Evolutionary conservation across 1,139 yeast genomes (phyloP).

Genomic region (Kurtzmaniella natalensis): DNA sequence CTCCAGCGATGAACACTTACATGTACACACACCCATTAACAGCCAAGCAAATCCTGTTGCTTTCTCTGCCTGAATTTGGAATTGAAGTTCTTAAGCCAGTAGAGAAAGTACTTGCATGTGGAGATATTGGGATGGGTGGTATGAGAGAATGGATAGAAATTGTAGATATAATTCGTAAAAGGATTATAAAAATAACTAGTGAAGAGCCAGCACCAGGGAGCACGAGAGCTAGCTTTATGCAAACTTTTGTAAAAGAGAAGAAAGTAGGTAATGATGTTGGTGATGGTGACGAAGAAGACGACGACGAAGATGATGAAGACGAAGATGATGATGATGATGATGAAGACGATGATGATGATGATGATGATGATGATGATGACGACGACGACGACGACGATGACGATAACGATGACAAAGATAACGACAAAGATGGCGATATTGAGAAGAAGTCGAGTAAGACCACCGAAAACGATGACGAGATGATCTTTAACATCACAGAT

Average conservation of each 20-base stretch:
- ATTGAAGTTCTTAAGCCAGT: constrained; percentile 86
- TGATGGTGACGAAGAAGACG: constrained; percentile 29
- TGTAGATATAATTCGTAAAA: constrained; percentile 70
- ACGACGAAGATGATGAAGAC: constrained; percentile 34
- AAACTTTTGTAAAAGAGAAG: constrained; percentile 1
- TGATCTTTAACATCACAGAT: constrained; percentile 33
- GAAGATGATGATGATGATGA: constrained; percentile 36
- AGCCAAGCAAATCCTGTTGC: constrained; percentile 65
- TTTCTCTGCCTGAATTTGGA: constrained; percentile 44
- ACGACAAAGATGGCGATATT: constrained; percentile 9
- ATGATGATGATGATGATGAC: constrained; percentile 25
- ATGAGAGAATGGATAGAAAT: constrained; percentile 97
- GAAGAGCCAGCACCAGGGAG: constrained; percentile 12
- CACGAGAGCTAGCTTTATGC: constrained; percentile 16
- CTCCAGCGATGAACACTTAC: constrained; percentile 97
- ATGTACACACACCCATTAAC: constrained; percentile 96
- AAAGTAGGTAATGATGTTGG: constrained; percentile 29
- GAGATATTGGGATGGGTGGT: constrained; percentile 97
- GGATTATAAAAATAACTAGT: constrained; percentile 31
- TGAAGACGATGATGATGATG: constrained; percentile 30
- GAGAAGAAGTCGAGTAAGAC: constrained; percentile 1
- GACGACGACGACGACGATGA: constrained; percentile 24
- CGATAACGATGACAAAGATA: constrained; percentile 13
- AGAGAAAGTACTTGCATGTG: constrained; percentile 89
- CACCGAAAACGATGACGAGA: constrained; percentile 21